Evolutionary conservation across 2,329 filamentous ascomycete genomes (phyloP).

Genomic region (Hypocreales sp.): DNA sequence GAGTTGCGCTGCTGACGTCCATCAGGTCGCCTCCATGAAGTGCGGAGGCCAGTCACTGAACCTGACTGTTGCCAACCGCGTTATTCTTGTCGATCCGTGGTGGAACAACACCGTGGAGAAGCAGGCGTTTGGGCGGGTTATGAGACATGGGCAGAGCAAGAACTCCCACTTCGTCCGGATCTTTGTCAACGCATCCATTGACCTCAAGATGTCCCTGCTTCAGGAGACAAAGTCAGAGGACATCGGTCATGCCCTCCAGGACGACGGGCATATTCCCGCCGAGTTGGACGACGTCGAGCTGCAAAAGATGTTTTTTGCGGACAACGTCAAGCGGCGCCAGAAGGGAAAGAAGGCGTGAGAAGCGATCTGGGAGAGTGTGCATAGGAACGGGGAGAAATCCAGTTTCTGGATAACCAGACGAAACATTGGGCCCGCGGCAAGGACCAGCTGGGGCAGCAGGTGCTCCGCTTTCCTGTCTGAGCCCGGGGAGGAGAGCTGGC

Average conservation of each 20-base stretch:
- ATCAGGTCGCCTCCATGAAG: conserved; percentile 18
- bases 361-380: no score
- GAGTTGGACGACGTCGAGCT: not conserved
- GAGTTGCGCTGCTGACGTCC: conserved; percentile 3
- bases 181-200: conserved; percentile 38
- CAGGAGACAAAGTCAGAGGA: conserved; percentile 38
- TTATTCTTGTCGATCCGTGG: conserved; percentile 40
- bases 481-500: no score
- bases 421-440: no score
- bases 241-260: conserved; percentile 19
- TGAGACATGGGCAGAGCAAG: conserved; percentile 47
- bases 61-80: conserved; percentile 28
- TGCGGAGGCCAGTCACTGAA: conserved; percentile 24
- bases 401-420: no score
- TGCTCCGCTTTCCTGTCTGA: no score
- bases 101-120: conserved; percentile 47
- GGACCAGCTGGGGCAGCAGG: no score
- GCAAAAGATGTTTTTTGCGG: not conserved
- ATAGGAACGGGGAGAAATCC: no score
- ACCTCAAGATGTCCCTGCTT: conserved; percentile 37
- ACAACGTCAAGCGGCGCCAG: not conserved
- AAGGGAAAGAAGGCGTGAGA: not conserved
- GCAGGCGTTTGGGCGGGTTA: conserved; percentile 47
- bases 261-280: conserved; percentile 7
- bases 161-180: conserved; percentile 44